Conservation (phyloP, 225 moss, liverwort and hornwort species). For the Climacium dendroides region DNA sequence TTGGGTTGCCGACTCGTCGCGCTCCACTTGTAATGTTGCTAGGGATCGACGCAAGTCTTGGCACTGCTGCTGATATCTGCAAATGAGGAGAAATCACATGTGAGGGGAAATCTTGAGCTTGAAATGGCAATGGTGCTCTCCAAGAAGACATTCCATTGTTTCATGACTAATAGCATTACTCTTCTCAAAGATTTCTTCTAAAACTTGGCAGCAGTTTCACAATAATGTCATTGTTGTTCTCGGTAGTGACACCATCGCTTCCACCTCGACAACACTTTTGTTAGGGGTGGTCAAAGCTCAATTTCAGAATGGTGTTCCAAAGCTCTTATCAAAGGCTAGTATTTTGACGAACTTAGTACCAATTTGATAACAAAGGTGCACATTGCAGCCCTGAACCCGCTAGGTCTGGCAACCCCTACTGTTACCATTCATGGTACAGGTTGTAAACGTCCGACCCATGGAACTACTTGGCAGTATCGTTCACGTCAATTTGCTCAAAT, state of each 20-base stretch:
- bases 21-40: slow-evolving; percentile 33
- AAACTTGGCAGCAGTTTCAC: too few relatives aligned
- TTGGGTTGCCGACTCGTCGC: slow-evolving; percentile 42
- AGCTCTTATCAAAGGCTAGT: background rate
- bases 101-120: background rate
- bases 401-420: background rate
- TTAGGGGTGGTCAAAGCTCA: background rate
- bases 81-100: background rate
- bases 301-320: background rate
- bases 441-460: background rate
- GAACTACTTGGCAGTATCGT: background rate
- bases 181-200: background rate
- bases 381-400: background rate
- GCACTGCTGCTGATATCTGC: slow-evolving; percentile 51
- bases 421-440: background rate
- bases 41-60: slow-evolving; percentile 42
- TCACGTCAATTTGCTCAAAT: background rate
- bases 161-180: background rate
- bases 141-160: background rate
- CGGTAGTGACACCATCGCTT: background rate
- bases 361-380: background rate
- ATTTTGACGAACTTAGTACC: background rate
- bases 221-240: background rate
- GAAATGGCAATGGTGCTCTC: background rate
- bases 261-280: background rate